Evolutionary conservation across 352 stramenopile genomes (phyloP).

Genomic region (Achlya hypogyna): DNA sequence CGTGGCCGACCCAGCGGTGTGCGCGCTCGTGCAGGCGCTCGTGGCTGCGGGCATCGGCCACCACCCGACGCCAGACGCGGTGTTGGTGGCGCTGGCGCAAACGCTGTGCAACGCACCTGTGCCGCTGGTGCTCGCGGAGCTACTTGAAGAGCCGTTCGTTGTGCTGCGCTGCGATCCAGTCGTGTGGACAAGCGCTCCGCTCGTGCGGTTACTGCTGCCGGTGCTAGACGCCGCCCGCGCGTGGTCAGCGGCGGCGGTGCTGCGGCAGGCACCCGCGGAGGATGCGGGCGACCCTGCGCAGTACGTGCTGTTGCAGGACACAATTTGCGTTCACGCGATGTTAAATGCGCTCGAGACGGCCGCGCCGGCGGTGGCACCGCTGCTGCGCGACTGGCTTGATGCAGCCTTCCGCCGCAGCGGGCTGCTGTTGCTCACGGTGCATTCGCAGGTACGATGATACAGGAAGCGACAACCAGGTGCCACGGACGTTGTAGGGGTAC

Average conservation of each 20-base stretch:
- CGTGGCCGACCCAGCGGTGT: background rate
- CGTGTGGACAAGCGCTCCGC: background rate
- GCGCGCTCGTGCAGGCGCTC: background rate
- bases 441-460: background rate
- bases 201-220: background rate
- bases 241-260: background rate
- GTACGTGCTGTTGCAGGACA: conserved; percentile 14
- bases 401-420: background rate
- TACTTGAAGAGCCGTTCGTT: conserved; percentile 12
- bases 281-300: conserved; percentile 6
- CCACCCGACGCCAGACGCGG: conserved; percentile 7
- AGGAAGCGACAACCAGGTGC: no score
- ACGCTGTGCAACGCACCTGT: background rate
- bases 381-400: background rate
- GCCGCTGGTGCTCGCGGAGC: background rate
- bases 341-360: background rate
- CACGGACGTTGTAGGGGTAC: background rate
- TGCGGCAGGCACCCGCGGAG: conserved; percentile 8
- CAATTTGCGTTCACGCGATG: background rate
- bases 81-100: background rate
- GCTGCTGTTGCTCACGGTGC: background rate
- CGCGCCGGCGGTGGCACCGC: background rate
- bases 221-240: background rate
- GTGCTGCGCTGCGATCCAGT: conserved; percentile 14
- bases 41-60: background rate